These are phyloP conservation scores for Quercus suber DNA, from an alignment of 306 rosid species.

Conservation along the genomic window DNA sequence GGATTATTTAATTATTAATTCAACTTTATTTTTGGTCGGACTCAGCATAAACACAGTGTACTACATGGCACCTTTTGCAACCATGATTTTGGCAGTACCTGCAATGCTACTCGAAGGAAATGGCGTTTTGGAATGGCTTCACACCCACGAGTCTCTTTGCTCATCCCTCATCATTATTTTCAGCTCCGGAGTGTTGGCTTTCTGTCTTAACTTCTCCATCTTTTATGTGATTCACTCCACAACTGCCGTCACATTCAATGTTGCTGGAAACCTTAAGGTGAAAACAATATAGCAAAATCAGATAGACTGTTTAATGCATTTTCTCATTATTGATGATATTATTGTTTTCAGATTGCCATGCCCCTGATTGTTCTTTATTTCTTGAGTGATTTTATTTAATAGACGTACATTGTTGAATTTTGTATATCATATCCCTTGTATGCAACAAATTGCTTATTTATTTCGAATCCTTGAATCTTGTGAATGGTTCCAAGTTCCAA, in stretches of 20 bases:
- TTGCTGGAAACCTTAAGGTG: slow-evolving; percentile 99
- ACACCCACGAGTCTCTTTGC: slow-evolving; percentile 59
- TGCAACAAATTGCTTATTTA: not conserved
- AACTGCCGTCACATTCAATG: slow-evolving; percentile 94
- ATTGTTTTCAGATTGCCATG: not conserved
- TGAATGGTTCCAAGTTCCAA: not conserved
- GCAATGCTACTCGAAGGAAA: slow-evolving; percentile 87
- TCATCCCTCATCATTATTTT: slow-evolving; percentile 77
- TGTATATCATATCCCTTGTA: not conserved
- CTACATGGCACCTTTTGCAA: slow-evolving; percentile 98
- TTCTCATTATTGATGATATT: slow-evolving; percentile 5
- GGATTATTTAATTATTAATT: not conserved
- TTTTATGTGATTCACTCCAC: slow-evolving; percentile 97
- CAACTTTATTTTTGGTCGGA: not conserved
- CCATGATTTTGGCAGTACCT: slow-evolving; percentile 95
- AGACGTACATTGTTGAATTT: not conserved
- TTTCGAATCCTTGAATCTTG: not conserved
- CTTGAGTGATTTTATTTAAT: not conserved
- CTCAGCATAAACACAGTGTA: slow-evolving; percentile 92
- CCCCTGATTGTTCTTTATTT: slow-evolving; percentile 2
- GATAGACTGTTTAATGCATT: not conserved
- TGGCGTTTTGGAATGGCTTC: slow-evolving; percentile 85
- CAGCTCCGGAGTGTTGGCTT: slow-evolving; percentile 90
- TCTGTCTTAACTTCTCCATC: slow-evolving; percentile 96
- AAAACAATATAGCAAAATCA: slow-evolving; percentile 22